These are phyloP conservation scores for Leptographium wingfieldii DNA, from an alignment of 2,329 filamentous ascomycete species.

Conservation along the genomic window DNA sequence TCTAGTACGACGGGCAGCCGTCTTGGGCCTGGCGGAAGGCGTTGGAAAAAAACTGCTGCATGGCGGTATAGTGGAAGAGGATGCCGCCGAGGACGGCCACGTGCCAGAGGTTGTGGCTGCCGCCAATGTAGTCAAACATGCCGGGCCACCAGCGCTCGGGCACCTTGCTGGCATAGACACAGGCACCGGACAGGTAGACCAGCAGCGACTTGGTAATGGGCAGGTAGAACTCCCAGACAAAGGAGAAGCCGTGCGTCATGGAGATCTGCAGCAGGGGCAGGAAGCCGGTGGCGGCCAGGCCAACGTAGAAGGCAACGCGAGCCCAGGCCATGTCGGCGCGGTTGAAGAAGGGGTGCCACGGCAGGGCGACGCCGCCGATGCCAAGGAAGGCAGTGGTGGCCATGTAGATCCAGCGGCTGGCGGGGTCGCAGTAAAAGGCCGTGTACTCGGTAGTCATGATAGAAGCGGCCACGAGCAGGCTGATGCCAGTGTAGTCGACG, in stretches of 20 bases:
- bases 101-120: slow-evolving; percentile 97
- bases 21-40: slow-evolving; percentile 58
- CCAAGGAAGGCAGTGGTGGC: slow-evolving; percentile 67
- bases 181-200: slow-evolving; percentile 76
- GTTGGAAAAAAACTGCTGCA: slow-evolving; percentile 84
- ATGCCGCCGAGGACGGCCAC: slow-evolving; percentile 89
- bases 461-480: slow-evolving; percentile 81
- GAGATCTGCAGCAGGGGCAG: slow-evolving; percentile 77
- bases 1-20: slow-evolving; percentile 42
- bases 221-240: slow-evolving; percentile 82
- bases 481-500: slow-evolving; percentile 97
- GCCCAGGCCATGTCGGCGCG: slow-evolving; percentile 83
- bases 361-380: slow-evolving; percentile 75
- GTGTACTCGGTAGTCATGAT: slow-evolving; percentile 99
- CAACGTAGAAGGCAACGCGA: slow-evolving; percentile 82
- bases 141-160: slow-evolving; percentile 90
- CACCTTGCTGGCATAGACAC: slow-evolving; percentile 81
- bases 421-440: slow-evolving; percentile 93
- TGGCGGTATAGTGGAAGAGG: slow-evolving; percentile 90
- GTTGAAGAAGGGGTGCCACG: slow-evolving; percentile 96
- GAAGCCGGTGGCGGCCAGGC: slow-evolving; percentile 77
- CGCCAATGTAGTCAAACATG: slow-evolving; percentile 88
- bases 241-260: slow-evolving; percentile 61
- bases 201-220: slow-evolving; percentile 72
- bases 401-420: slow-evolving; percentile 81